A percentile compares a stretch with the other conserved stretches of the same genome.
phyloP scores from a whole-genome alignment of 1,284 basidiomycete species.

The Polyporus tsugae region DNA sequence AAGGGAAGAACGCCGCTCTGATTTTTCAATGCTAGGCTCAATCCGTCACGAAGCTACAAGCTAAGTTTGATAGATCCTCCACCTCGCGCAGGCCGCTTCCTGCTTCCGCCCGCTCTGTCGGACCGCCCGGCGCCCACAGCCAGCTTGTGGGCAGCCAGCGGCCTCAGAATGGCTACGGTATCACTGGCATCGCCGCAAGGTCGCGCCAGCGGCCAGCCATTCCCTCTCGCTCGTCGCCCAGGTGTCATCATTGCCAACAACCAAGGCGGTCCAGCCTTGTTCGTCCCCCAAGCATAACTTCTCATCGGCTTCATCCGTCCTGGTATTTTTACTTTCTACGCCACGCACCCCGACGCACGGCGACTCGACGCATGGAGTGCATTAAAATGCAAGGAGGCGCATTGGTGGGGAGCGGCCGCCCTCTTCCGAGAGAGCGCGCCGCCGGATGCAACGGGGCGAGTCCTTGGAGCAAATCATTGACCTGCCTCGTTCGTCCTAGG shows the following conservation, averaged over 20 bases:
- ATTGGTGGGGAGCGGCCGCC: background rate
- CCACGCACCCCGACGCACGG: background rate
- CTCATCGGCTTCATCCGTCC: background rate
- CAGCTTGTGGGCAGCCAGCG: slow-evolving; percentile 15
- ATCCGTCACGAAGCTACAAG: slow-evolving; percentile 24
- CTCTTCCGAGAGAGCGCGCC: slow-evolving; percentile 6
- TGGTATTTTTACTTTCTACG: slow-evolving; percentile 13
- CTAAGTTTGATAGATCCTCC: slow-evolving; percentile 28
- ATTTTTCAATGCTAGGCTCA: slow-evolving; percentile 24
- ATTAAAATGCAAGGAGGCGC: background rate
- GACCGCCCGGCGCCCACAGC: slow-evolving; percentile 29
- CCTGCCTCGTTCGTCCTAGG: slow-evolving; percentile 13
- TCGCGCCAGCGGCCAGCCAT: background rate
- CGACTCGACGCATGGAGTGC: background rate
- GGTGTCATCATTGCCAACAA: slow-evolving; percentile 9
- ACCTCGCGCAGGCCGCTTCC: slow-evolving; percentile 23
- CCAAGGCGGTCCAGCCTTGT: slow-evolving; percentile 4
- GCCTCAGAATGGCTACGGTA: slow-evolving; percentile 17
- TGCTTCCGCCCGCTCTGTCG: slow-evolving; percentile 31
- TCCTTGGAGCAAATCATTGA: slow-evolving; percentile 2
- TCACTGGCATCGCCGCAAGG: slow-evolving; percentile 12
- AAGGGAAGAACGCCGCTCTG: slow-evolving; percentile 29
- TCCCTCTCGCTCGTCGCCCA: background rate
- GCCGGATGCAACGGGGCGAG: slow-evolving; percentile 1
- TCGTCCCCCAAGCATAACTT: background rate